These are phyloP conservation scores for Primulina huaijiensis DNA, from an alignment of 257 asterid species.

Conservation along the genomic window DNA sequence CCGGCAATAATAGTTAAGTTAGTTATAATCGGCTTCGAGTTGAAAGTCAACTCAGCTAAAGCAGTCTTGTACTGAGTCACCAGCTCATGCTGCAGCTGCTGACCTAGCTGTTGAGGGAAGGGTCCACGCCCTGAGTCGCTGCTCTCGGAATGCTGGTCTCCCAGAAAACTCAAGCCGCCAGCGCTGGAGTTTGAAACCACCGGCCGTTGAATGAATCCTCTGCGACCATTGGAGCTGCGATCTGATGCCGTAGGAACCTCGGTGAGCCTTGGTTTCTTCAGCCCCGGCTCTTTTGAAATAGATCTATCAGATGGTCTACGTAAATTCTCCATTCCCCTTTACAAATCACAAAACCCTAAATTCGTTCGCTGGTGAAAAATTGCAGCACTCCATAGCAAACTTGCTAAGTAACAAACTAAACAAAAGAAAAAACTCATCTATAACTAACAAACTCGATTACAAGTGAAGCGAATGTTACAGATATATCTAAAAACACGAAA, in stretches of 20 bases:
- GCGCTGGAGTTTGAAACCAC: slow-evolving; percentile 36
- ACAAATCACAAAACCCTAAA: slow-evolving; percentile 38
- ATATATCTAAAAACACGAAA: background rate
- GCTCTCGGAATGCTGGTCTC: slow-evolving; percentile 55
- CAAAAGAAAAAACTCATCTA: background rate
- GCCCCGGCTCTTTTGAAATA: slow-evolving; percentile 63
- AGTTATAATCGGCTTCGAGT: slow-evolving; percentile 94
- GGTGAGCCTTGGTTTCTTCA: slow-evolving; percentile 71
- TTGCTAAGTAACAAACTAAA: background rate
- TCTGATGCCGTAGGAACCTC: slow-evolving; percentile 53
- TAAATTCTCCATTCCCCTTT: slow-evolving; percentile 72
- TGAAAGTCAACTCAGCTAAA: slow-evolving; percentile 76
- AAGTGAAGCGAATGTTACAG: background rate
- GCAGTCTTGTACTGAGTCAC: slow-evolving; percentile 90
- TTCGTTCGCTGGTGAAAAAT: slow-evolving; percentile 26
- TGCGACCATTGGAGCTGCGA: slow-evolving; percentile 62
- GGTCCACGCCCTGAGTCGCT: slow-evolving; percentile 58
- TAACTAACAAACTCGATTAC: background rate
- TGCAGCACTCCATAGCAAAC: slow-evolving; percentile 22
- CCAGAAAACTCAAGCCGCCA: slow-evolving; percentile 34
- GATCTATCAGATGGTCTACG: slow-evolving; percentile 84
- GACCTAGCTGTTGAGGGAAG: slow-evolving; percentile 42
- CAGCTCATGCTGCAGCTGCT: slow-evolving; percentile 64
- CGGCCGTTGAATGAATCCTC: slow-evolving; percentile 49
- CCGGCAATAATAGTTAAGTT: slow-evolving; percentile 97